Base-by-base conservation (phyloP, 768 basidiomycete species). In the Gautieria morchelliformis region DNA sequence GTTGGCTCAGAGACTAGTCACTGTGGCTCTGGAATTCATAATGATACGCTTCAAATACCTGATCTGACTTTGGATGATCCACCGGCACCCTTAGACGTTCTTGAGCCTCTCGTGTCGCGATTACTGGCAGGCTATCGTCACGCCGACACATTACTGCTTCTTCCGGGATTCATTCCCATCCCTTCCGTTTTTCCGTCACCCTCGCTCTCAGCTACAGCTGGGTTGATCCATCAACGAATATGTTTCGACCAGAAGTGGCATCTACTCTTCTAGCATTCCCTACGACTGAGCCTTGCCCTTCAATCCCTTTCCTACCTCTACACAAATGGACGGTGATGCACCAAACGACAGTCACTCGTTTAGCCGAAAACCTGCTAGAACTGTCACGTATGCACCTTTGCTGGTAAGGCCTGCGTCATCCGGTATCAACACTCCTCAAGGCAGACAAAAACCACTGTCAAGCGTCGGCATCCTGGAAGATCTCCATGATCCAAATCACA, bases 91-190 rank as follows among this genome's bases (percentile, higher is more conserved):
- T 61, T 68, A 30, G 65, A 67, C 5, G 71, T 75, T 17, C 70
- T 89, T 17, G 70, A 67, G 3, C 84, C 85, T 7, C 74, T 89
- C 1, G 84, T 89, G 15, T 66, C 76, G n/a, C 78, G 87, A 58
- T 77, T 88, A 14, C 72, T 76, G 54, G 66, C 72, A 10, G 87
- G 87, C 20, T 89, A 89, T 63, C 74, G 80, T 12, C 83, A 81
- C 63, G 87, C 87, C 3, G 82, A 88, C 62, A 72, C 88, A 32
- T 76, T 89, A 0, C 69, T 89, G 3, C 79, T 82, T 5, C 73
- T 89, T 1, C 88, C 88, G 0, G 88, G 87, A 10, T 70, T 74
- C 41, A 87, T 91, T 46, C 88, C 88, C 0, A 84, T 91, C 52
- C 88, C 88, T 0, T 84, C 87, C 0, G 89, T 91, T 67, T 67